A percentile compares a stretch with the other conserved stretches of the same genome.
Conservation (phyloP, 1,284 basidiomycete species). For the Cutaneotrichosporon cavernicola region DNA sequence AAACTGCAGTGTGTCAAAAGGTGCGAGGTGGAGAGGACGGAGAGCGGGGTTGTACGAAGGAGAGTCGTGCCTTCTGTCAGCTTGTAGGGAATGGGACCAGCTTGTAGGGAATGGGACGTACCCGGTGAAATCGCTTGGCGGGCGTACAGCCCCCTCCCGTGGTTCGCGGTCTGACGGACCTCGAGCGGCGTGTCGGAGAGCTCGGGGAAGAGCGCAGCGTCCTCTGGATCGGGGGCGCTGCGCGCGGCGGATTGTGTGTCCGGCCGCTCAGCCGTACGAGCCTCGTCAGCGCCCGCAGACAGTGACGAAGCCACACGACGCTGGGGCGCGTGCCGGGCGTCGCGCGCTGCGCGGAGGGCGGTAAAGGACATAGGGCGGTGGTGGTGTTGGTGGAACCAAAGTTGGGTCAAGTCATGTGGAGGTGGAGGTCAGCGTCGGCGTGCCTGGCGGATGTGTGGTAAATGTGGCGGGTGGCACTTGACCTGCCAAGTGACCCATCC, state of each 20-base stretch:
- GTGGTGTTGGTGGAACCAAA: neutral
- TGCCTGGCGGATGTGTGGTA: neutral
- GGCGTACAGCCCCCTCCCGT: constrained; percentile 43
- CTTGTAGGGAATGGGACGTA: constrained; percentile 15
- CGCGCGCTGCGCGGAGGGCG: neutral
- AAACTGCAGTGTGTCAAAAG: constrained; percentile 61
- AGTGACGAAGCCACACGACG: neutral
- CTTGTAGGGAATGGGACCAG: constrained; percentile 9
- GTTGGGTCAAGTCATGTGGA: neutral
- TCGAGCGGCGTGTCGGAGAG: constrained; percentile 26
- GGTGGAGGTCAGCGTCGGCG: neutral
- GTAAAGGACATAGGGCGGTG: neutral
- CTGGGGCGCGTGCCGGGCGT: neutral
- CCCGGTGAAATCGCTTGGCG: constrained; percentile 24
- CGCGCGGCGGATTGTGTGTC: too few species aligned
- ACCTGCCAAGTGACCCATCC: too few species aligned
- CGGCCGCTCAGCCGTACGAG: neutral
- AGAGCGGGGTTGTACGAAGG: constrained; percentile 61
- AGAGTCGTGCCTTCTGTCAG: constrained; percentile 61
- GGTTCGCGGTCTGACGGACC: constrained; percentile 19
- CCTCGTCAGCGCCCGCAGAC: too few species aligned
- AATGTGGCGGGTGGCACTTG: neutral
- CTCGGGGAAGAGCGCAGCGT: constrained; percentile 13
- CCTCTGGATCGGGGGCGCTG: neutral
- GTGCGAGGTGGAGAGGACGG: constrained; percentile 62